Conservation (phyloP, 2,329 filamentous ascomycete genomes). For the Metarhizium anisopliae region DNA sequence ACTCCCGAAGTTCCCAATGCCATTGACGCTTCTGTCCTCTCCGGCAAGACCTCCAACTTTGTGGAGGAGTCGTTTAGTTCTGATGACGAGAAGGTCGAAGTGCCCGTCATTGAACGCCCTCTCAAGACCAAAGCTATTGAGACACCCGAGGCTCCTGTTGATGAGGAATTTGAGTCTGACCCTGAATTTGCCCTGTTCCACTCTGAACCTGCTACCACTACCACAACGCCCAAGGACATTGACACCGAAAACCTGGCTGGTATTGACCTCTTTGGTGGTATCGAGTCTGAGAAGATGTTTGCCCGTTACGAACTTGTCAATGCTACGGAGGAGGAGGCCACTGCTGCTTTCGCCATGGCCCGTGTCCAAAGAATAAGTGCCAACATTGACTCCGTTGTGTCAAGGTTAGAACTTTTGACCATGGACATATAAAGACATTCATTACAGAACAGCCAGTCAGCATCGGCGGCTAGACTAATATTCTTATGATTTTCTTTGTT, state of each 20-base stretch:
- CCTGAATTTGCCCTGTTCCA: slow-evolving; percentile 54
- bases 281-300: slow-evolving; percentile 55
- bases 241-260: slow-evolving; percentile 32
- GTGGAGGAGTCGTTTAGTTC: slow-evolving; percentile 34
- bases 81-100: slow-evolving; percentile 48
- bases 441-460: background rate
- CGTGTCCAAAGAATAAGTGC: slow-evolving; percentile 41
- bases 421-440: slow-evolving; percentile 19
- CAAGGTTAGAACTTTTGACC: slow-evolving; percentile 29
- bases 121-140: slow-evolving; percentile 25
- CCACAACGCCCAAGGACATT: slow-evolving; percentile 26
- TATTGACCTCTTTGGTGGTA: slow-evolving; percentile 39
- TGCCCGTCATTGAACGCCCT: slow-evolving; percentile 42
- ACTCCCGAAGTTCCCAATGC: slow-evolving; percentile 54
- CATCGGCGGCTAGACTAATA: background rate
- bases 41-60: slow-evolving; percentile 58
- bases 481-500: slow-evolving; percentile 4
- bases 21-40: slow-evolving; percentile 54
- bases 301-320: slow-evolving; percentile 57
- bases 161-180: slow-evolving; percentile 54
- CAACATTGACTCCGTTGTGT: slow-evolving; percentile 23
- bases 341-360: slow-evolving; percentile 35
- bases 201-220: slow-evolving; percentile 24
- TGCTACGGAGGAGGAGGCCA: slow-evolving; percentile 37
- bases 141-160: slow-evolving; percentile 21